Evolutionary conservation across 2,329 filamentous ascomycete genomes (phyloP), one percentile per base, ranked within the genome.

Genomic region (Fusarium napiforme): DNA sequence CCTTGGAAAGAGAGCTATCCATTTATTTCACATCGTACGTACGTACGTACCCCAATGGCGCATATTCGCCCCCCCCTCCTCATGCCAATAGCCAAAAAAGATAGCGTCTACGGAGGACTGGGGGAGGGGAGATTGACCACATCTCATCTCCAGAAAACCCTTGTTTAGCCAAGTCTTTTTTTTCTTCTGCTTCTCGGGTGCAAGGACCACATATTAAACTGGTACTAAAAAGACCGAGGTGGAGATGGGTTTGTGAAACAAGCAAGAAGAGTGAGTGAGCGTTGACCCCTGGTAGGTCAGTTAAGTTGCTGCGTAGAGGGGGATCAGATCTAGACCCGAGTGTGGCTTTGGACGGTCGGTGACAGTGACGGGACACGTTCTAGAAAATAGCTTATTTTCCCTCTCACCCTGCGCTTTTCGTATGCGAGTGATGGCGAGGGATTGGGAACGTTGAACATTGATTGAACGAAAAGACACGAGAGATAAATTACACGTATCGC

Each of bases 121-220:
- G 53, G 52, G 53, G 52, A 57, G 30, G 53, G 30, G 55, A 57
- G 39, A 57, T 57, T 57, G 55, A 57, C 37, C 50, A 32, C 18
- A 34, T 57, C 52, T 42, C 16, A 34, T 57, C 55, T 36, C 18
- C 23, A 32, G 34, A 34, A 32, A 21, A 42, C 40, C 55, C 55
- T n/a, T 57, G 39, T 14, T 16, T 28, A 39, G 56, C 60, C 60
- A 66, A 53, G 67, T 23, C n/a, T 50, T 50, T 18, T 14, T 28
- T 28, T 28, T 28, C 12, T 39, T 36, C 34, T 37, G 7, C 36
- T 37, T 37, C 40, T 26, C 18, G 18, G n/a, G 49, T 16, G 67
- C 61, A 28, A 45, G 50, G 60, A 56, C 69, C 61, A 61, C 66
- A 60, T 42, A 61, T 50, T 61, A 66, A 61, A 61, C 45, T 52